Evolutionary conservation across 2,329 filamentous ascomycete genomes (phyloP).

Genomic region (Cryphonectria carpinicola): DNA sequence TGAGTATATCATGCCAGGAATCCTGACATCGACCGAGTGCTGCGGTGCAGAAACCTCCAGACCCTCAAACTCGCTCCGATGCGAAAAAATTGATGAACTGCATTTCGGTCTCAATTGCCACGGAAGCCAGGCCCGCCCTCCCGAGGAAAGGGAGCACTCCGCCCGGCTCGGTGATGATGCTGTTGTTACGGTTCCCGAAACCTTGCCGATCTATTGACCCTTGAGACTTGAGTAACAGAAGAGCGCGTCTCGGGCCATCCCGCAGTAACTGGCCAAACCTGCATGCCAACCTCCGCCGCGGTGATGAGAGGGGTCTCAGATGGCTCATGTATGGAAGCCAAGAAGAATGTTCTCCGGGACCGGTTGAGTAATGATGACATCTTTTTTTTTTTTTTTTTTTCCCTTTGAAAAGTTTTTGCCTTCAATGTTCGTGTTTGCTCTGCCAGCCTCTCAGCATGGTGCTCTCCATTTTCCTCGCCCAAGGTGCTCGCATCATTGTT

Average conservation of each 20-base stretch:
- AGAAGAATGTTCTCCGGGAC: not conserved
- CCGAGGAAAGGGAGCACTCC: not conserved
- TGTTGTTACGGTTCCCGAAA: slow-evolving; percentile 21
- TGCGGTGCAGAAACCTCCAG: not conserved
- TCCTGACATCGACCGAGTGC: not conserved
- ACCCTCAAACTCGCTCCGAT: not conserved
- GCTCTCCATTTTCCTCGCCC: not conserved
- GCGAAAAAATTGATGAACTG: no score
- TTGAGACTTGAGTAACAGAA: not conserved
- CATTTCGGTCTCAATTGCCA: not conserved
- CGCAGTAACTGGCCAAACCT: slow-evolving; percentile 4
- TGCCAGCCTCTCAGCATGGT: not conserved
- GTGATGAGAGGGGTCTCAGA: not conserved
- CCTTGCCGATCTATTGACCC: slow-evolving; percentile 2
- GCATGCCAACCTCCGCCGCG: not conserved
- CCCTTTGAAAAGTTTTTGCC: not conserved
- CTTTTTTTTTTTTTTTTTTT: no score
- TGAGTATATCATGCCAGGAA: not conserved
- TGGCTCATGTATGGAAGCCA: not conserved
- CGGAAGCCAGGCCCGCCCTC: not conserved
- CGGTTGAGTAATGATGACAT: not conserved
- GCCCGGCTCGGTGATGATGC: not conserved
- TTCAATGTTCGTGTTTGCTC: not conserved
- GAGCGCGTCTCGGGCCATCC: not conserved
- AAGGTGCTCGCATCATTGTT: not conserved